Evolutionary conservation across 2,329 filamentous ascomycete genomes (phyloP), one percentile per base, ranked within the genome.

Genomic region (Xylariaceae sp.): DNA sequence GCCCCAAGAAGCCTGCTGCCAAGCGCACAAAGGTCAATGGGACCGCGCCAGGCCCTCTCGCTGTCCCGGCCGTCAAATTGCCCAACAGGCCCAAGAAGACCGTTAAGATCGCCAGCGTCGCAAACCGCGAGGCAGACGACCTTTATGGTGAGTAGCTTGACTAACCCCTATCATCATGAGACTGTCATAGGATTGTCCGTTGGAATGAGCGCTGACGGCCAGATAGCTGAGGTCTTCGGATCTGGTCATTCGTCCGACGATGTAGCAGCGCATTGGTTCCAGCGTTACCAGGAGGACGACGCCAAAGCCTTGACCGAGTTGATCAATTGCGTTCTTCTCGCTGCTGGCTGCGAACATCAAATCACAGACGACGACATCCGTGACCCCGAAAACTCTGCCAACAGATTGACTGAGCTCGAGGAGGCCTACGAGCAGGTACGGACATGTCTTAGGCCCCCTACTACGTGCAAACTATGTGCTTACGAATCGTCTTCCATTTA

Each of bases 301-400:
- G 71, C 75, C 14, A 71, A 67, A 27, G 81, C 82, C 11, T 70
- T 86, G 55, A 75, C 77, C 14, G 82, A 86, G 43, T 70, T 87
- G 47, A 77, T 87, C 59, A 87, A 86, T 67, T 85, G 83, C 57
- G 77, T 86, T 33, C 69, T 87, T 35, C 78, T 81, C 61, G 80
- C 88, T 54, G 83, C 91, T 15, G 94, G 94, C 30, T 95, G 91
- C 66, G 82, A 89, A 47, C 76, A 89, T 47, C 80, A 87, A 58
- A 82, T 99, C 47, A 87, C 85, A 10, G 80, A 82, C 36, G 85
- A 94, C 64, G 90, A 97, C 66, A 89, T 96, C 56, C 83, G 86
- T 57, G 92, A 99, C 65, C 83, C 90, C 7, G 94, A 99, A 66
- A 90, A 94, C 63, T 89, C 86, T 42, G 82, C 88, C 15, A 85